Base-by-base conservation (phyloP, 1,284 basidiomycete genomes). In the Ganoderma lingzhi region DNA sequence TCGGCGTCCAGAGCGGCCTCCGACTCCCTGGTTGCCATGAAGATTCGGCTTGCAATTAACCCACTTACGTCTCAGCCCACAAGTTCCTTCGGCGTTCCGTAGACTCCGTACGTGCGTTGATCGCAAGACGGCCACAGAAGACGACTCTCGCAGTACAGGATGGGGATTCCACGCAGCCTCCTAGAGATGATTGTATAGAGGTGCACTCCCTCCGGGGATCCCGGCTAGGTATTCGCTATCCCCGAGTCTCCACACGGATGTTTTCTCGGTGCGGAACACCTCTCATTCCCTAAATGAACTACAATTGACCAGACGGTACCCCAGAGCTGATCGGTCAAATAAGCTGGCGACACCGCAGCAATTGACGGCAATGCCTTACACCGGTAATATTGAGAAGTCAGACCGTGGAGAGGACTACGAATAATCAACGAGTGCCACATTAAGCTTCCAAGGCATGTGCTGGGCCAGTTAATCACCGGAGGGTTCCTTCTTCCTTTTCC, bases 391-490 rank as follows among this genome's bases (percentile, higher is more conserved):
- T 59, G 56, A 59, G 19, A 59, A 23, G 19, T 35, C 17, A 39
- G 19, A 15, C 53, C 15, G 6, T 59, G 35, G 14, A 39, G 30
- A 59, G 19, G 3, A 39, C 19, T 30, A 23, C 56, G 32, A 35
- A 30, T 39, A n/a, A 59, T n/a, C 9, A 59, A 37, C 3, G 15
- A 35, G 10, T 23, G 65, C 66, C 58, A 32, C 39, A 53, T 61
- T 59, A 37, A 62, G 61, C 68, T 70, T 66, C 55, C 58, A 58
- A 55, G 64, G 56, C 62, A 59, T 53, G 66, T 44, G 63, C 58
- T 44, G 30, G 55, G 59, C 71, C 68, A 68, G 68, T 72, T 72
- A 72, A 72, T 72, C 71, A 56, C 68, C 68, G 71, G 66, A 30
- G 12, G 56, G 48, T 30, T 63, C 17, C 56, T 39, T 62, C 61